These are phyloP conservation scores for Globisporangium mamillatum DNA, from an alignment of 352 stramenopile species.

Conservation along the genomic window DNA sequence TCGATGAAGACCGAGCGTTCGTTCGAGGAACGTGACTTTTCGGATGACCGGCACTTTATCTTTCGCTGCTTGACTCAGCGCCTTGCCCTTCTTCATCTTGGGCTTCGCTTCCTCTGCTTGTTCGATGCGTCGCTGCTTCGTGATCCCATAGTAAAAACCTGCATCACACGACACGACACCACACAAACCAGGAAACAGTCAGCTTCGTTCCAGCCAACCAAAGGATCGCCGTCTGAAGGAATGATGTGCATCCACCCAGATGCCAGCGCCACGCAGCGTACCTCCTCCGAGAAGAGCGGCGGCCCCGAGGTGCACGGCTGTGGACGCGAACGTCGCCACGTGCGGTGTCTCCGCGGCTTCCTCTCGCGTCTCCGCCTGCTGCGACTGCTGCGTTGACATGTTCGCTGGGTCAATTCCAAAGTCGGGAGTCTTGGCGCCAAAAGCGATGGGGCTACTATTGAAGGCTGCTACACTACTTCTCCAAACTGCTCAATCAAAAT, in stretches of 20 bases:
- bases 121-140: conserved; percentile 35
- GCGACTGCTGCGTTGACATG: too few relatives aligned
- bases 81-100: conserved; percentile 17
- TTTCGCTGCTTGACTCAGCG: background rate
- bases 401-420: too few relatives aligned
- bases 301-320: conserved; percentile 34
- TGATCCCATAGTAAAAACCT: conserved; percentile 69
- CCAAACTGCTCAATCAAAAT: too few relatives aligned
- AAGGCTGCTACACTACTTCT: too few relatives aligned
- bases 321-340: conserved; percentile 22
- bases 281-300: conserved; percentile 42
- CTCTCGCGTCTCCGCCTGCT: too few relatives aligned
- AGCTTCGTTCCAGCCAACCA: too few relatives aligned
- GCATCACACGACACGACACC: background rate
- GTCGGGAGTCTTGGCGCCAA: too few relatives aligned
- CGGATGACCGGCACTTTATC: conserved; percentile 20
- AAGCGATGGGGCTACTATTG: too few relatives aligned
- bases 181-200: too few relatives aligned
- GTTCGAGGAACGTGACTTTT: conserved; percentile 34
- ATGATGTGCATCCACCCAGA: background rate
- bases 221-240: background rate
- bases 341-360: background rate
- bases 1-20: conserved; percentile 37
- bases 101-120: conserved; percentile 33
- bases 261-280: conserved; percentile 7